Base-by-base conservation (phyloP, 495 filamentous ascomycete genomes). In the Apiosordaria backusii region DNA sequence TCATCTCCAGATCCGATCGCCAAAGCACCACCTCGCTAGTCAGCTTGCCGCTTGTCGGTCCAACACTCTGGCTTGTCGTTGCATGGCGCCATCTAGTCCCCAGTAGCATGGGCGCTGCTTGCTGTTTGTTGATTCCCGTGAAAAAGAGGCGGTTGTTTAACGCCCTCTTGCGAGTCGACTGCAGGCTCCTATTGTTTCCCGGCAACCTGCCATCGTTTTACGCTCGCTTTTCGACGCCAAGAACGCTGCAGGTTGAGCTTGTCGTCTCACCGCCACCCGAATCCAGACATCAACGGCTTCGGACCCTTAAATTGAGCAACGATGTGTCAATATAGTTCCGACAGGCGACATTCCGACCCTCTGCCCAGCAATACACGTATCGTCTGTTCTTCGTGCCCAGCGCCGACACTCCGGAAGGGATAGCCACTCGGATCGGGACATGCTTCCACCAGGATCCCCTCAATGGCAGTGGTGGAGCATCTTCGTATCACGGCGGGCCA, bases 401-500 rank as follows among this genome's bases (percentile, higher is more conserved):
- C 35, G 35, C 35, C 35, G 35, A 45, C 35, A 45, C 10, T 45
- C 35, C 35, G 35, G 35, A 13, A 45, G 35, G 35, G 9, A 15
- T 15, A 45, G 35, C 35, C 35, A 45, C 35, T 45, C 35, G 35
- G 35, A 45, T 45, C 35, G 35, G 35, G 10, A 45, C 10, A 45
- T 13, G 16, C 10, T 45, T 45, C 9, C 35, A 19, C 52, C 22
- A 21, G 52, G 52, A 18, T 55, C 52, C 16, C 29, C 66, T 62
- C 45, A 24, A 23, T 67, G 5, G 45, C 60, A 29, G 61, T 59
- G 60, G 67, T 69, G 61, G 69, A 60, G 67, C 35, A 66, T 61
- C 69, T 66, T 71, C 67, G 69, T 69, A 64, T 69, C 64, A n/a
- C 52, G 50, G 60, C 59, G 57, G 57, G 35, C n/a, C 50, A 50